These are phyloP conservation scores for Conticribra guillardii DNA, from an alignment of 108 stramenopile genomes.

Conservation along the genomic window DNA sequence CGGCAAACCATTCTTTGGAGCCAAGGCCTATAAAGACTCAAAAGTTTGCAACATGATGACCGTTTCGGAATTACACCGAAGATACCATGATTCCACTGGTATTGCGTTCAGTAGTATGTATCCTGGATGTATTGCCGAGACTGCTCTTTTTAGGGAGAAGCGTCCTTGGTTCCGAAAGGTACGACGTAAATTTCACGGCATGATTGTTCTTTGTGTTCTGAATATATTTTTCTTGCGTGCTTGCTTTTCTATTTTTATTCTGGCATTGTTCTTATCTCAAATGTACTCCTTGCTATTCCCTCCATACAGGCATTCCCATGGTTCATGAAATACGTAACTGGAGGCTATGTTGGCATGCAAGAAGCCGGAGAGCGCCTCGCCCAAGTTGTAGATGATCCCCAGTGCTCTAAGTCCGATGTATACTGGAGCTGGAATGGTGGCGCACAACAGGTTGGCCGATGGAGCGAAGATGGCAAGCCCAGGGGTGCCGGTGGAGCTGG, in stretches of 20 bases:
- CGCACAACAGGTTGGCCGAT: constrained; percentile 87
- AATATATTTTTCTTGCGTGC: too few relatives aligned
- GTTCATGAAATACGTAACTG: constrained; percentile 92
- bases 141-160: constrained; percentile 96
- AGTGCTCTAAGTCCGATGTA: constrained; percentile 85
- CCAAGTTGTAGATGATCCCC: constrained; percentile 87
- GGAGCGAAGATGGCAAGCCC: constrained; percentile 81
- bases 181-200: neutral
- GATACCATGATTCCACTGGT: constrained; percentile 92
- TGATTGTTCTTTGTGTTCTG: too few relatives aligned
- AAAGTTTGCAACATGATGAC: constrained; percentile 93
- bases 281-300: too few relatives aligned
- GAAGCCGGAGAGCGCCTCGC: constrained; percentile 91
- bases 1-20: constrained; percentile 92
- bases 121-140: constrained; percentile 98
- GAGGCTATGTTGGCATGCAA: constrained; percentile 89
- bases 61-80: constrained; percentile 90
- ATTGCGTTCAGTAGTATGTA: constrained; percentile 95
- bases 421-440: constrained; percentile 99
- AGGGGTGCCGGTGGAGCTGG: constrained; percentile 94
- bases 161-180: constrained; percentile 94
- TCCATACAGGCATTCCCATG: constrained; percentile 70
- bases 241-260: too few relatives aligned
- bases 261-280: too few relatives aligned
- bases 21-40: constrained; percentile 98